Conservation (phyloP, 768 basidiomycete species). For the Lentinula edodes region DNA sequence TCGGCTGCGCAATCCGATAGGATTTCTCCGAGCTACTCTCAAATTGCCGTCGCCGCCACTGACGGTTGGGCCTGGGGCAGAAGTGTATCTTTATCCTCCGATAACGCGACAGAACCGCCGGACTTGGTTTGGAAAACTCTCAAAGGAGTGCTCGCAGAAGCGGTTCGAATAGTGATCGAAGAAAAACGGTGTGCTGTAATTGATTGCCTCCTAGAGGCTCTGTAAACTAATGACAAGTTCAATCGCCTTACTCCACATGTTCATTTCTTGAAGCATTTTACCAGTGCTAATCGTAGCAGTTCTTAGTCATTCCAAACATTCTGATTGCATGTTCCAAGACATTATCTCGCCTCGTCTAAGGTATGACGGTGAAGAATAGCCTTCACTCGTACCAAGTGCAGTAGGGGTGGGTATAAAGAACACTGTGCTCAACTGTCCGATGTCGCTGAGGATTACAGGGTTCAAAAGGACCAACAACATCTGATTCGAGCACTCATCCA, state of each 20-base stretch:
- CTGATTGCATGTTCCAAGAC: not conserved
- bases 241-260: not conserved
- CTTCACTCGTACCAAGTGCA: not conserved
- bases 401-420: not conserved
- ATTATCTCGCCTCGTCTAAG: not conserved
- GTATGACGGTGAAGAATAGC: not conserved
- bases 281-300: not conserved
- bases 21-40: slow-evolving; percentile 47
- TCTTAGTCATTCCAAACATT: not conserved
- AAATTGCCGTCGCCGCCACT: slow-evolving; percentile 63
- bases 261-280: not conserved
- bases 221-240: slow-evolving; percentile 17
- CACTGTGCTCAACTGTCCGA: not conserved
- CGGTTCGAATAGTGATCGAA: slow-evolving; percentile 47
- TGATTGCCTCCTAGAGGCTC: slow-evolving; percentile 49
- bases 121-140: slow-evolving; percentile 15
- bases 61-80: slow-evolving; percentile 61
- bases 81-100: slow-evolving; percentile 21
- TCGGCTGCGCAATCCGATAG: not conserved
- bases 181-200: slow-evolving; percentile 62
- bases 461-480: not conserved
- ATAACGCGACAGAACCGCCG: not conserved
- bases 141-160: slow-evolving; percentile 36
- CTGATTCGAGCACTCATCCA: not conserved
- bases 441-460: not conserved